phyloP scores from a whole-genome alignment of 2,329 filamentous ascomycete species.

The Phyllosticta citrichinensis region DNA sequence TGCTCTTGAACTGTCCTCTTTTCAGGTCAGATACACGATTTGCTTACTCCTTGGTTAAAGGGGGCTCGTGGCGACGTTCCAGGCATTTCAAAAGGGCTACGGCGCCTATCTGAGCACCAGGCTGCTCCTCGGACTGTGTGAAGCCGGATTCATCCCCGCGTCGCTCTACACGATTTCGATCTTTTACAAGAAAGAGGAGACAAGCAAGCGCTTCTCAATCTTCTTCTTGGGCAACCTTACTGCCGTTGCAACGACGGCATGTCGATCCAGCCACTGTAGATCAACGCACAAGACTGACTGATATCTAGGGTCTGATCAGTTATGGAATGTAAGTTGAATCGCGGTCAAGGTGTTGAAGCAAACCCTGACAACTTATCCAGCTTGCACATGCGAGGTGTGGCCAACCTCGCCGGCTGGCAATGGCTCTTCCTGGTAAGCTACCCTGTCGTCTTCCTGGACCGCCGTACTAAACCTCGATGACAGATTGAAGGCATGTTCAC shows the following conservation, averaged over 20 bases:
- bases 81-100: constrained; percentile 42
- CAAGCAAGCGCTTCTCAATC: constrained; percentile 42
- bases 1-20: background rate
- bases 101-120: constrained; percentile 40
- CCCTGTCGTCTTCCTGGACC: background rate
- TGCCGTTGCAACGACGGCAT: constrained; percentile 33
- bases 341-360: background rate
- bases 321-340: constrained; percentile 23
- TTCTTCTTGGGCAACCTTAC: constrained; percentile 49
- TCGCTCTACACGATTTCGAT: constrained; percentile 42
- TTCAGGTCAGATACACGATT: background rate
- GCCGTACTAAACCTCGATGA: background rate
- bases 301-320: constrained; percentile 23
- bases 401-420: constrained; percentile 44
- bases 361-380: constrained; percentile 22
- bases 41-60: background rate
- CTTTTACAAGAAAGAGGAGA: constrained; percentile 46
- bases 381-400: constrained; percentile 41
- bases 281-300: background rate
- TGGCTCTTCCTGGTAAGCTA: constrained; percentile 39
- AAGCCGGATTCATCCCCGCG: constrained; percentile 48
- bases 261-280: background rate
- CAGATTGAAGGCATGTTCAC: constrained; percentile 44
- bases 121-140: constrained; percentile 43
- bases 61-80: constrained; percentile 45